Evolutionary conservation across 106 monocot genomes (phyloP), one percentile per base, ranked within the genome.

Genomic region (Allium cepa): DNA sequence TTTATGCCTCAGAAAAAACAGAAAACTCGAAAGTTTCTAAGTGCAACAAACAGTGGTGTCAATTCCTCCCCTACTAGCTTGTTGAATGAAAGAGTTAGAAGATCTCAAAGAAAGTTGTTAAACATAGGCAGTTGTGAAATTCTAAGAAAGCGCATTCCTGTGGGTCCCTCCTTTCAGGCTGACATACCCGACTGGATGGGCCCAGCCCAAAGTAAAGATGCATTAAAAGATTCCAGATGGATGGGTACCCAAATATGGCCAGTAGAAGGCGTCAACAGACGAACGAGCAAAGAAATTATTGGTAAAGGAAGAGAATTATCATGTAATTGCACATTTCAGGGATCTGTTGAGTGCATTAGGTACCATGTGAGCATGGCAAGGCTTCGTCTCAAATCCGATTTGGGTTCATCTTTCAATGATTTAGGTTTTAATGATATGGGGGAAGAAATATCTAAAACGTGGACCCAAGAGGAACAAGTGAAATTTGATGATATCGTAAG

Each of bases 371-470:
- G 55, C 50, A 57, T 15, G 18, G 76, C 80, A 50, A 80, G 90
- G 55, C 59, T 75, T 70, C 52, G 68, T 17, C 79, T 94, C 48
- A 78, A 63, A 63, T 79, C 62, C 71, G 75, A 85, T 10, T 68
- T 90, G 57, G 87, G 90, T 66, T 74, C 63, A 52, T 83, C 81
- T 73, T 91, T 87, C 67, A 49, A 13, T 61, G 18, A 45, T 72
- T 83, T 78, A 76, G 81, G 85, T 8, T 88, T 94, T 65, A 74
- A 81, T 61, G 69, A 71, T 0, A 94, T 94, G 87, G 94, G 94
- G 14, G 90, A 90, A 63, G 90, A 81, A 45, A 79, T 91, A 69
- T 73, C 70, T 9, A 73, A 77, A 11, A 69, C 73, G 22, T 90
- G 84, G 85, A 81, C 80, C 22, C 69, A 50, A 15, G 67, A 81